Conservation (phyloP, 495 filamentous ascomycete species). For the Oidiodendron maius region DNA sequence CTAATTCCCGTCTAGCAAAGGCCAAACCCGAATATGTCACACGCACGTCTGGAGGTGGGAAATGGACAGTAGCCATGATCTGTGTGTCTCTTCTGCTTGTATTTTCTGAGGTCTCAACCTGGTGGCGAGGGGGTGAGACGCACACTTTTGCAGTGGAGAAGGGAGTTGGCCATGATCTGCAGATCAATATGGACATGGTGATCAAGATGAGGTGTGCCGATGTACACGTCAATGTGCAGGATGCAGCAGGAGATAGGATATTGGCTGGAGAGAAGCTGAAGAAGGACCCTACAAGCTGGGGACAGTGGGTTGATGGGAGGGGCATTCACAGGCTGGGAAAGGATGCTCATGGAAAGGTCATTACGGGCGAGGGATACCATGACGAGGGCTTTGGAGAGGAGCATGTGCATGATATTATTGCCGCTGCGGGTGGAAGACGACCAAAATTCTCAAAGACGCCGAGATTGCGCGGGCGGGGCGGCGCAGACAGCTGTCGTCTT, state of each 20-base stretch:
- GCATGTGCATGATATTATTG: conserved; percentile 68
- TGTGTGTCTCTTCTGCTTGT: conserved; percentile 65
- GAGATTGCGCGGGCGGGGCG: conserved; percentile 47
- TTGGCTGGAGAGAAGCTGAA: conserved; percentile 70
- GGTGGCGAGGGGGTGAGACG: conserved; percentile 75
- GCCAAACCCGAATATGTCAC: conserved; percentile 89
- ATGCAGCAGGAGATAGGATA: conserved; percentile 87
- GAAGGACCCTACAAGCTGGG: conserved; percentile 74
- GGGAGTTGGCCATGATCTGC: conserved; percentile 75
- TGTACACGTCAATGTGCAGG: conserved; percentile 95
- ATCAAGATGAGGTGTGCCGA: conserved; percentile 84
- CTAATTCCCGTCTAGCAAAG: conserved; percentile 61
- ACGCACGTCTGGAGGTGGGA: conserved; percentile 74
- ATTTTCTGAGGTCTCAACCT: conserved; percentile 69
- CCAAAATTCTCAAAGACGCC: conserved; percentile 70
- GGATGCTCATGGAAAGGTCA: conserved; percentile 36
- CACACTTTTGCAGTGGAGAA: conserved; percentile 95
- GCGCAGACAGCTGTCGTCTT: conserved; percentile 67
- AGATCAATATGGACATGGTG: conserved; percentile 94
- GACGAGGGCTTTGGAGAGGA: conserved; percentile 58
- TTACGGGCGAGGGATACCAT: conserved; percentile 48
- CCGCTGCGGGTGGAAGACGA: conserved; percentile 38
- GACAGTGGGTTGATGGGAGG: conserved; percentile 68
- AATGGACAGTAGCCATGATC: conserved; percentile 85
- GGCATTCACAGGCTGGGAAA: conserved; percentile 61